Conservation (phyloP, 768 basidiomycete species). For the Suillus lakei region DNA sequence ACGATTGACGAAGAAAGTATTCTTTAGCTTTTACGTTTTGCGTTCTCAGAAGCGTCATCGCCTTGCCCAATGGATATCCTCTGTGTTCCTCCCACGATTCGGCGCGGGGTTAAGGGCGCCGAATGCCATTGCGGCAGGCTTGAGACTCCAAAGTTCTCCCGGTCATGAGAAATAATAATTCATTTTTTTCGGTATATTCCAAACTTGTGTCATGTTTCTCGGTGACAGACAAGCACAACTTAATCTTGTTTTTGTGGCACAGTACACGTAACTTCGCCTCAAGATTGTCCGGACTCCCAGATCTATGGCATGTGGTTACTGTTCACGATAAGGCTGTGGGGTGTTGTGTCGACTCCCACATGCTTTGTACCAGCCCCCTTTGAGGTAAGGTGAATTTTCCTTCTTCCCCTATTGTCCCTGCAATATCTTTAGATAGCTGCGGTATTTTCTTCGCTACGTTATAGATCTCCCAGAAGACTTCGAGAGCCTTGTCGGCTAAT, state of each 20-base stretch:
- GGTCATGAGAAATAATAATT: background rate
- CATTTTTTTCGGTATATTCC: conserved; percentile 1
- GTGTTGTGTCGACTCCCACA: background rate
- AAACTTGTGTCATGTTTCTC: background rate
- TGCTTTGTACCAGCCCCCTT: background rate
- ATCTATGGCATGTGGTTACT: background rate
- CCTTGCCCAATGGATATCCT: background rate
- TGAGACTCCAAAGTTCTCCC: background rate
- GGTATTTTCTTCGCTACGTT: background rate
- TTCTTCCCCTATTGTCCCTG: background rate
- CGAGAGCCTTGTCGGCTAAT: background rate
- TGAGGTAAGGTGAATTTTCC: background rate
- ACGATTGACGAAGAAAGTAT: conserved; percentile 3
- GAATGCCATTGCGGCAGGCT: background rate
- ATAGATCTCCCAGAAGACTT: background rate
- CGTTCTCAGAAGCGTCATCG: conserved; percentile 6
- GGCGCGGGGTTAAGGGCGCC: conserved; percentile 4
- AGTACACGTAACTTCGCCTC: background rate
- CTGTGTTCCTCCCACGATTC: background rate
- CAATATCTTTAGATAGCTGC: background rate
- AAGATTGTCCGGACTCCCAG: background rate
- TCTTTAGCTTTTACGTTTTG: conserved; percentile 10
- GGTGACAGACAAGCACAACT: background rate
- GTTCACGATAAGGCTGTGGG: background rate
- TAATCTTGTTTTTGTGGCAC: conserved; percentile 4